Percentiles rank a stretch among this genome's conserved stretches.
phyloP scores from a whole-genome alignment of 495 filamentous ascomycete genomes.

The Penicillium cosmopolitanum region DNA sequence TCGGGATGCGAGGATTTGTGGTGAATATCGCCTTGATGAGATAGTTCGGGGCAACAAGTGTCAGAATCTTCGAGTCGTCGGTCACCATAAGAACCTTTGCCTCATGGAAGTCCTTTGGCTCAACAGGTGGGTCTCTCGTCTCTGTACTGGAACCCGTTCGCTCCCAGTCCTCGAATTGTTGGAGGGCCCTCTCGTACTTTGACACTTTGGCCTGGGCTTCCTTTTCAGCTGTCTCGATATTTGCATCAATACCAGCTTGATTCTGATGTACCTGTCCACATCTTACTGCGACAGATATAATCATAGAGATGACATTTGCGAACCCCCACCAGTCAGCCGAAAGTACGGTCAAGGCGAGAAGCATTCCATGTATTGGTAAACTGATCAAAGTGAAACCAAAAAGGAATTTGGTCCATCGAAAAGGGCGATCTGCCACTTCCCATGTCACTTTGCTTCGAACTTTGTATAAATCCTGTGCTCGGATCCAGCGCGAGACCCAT shows the following conservation, averaged over 20 bases:
- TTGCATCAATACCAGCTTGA: slow-evolving; percentile 14
- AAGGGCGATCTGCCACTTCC: slow-evolving; percentile 12
- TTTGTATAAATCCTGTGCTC: slow-evolving; percentile 11
- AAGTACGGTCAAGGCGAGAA: slow-evolving; percentile 15
- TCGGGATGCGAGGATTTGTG: slow-evolving; percentile 4
- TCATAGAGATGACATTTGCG: slow-evolving; percentile 20
- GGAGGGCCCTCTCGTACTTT: slow-evolving; percentile 6
- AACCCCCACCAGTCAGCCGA: slow-evolving; percentile 22
- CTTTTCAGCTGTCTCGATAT: slow-evolving; percentile 5
- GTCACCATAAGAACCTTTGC: slow-evolving; percentile 17
- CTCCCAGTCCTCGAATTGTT: not conserved
- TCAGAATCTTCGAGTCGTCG: slow-evolving; percentile 15
- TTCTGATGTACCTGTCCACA: slow-evolving; percentile 13
- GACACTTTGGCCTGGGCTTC: slow-evolving; percentile 4
- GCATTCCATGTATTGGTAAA: slow-evolving; percentile 7
- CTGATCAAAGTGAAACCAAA: slow-evolving; percentile 9
- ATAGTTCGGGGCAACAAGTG: slow-evolving; percentile 12
- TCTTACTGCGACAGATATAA: slow-evolving; percentile 16
- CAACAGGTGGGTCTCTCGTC: not conserved
- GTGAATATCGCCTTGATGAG: slow-evolving; percentile 13
- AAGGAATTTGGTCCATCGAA: slow-evolving; percentile 4
- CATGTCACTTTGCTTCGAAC: slow-evolving; percentile 15
- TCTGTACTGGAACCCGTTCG: not conserved
- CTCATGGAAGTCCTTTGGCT: slow-evolving; percentile 1
- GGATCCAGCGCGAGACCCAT: slow-evolving; percentile 24